A percentile compares a stretch with the other conserved stretches of the same genome.
These are phyloP conservation scores for Zizania latifolia DNA, from an alignment of 176 grass and related monocot species.

Conservation along the genomic window DNA sequence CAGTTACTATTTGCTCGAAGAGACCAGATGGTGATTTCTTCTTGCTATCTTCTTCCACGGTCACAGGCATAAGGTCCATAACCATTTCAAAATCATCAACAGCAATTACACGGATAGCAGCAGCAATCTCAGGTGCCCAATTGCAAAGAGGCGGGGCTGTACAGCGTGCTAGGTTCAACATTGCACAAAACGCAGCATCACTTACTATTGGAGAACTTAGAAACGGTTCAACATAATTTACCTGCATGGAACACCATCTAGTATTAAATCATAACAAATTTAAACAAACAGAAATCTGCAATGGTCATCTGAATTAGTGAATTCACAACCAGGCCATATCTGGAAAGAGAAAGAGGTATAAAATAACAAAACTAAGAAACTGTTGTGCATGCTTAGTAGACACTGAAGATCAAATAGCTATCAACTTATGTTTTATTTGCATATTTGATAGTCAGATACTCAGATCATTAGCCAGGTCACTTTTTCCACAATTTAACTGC, in stretches of 20 bases:
- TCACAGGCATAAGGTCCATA: slow-evolving; percentile 51
- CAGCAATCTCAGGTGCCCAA: slow-evolving; percentile 90
- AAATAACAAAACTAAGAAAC: background rate
- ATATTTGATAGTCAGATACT: background rate
- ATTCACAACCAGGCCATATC: background rate
- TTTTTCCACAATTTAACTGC: background rate
- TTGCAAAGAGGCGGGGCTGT: slow-evolving; percentile 87
- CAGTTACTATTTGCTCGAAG: slow-evolving; percentile 81
- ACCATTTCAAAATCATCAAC: slow-evolving; percentile 52
- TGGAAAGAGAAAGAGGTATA: background rate
- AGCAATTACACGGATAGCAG: slow-evolving; percentile 65
- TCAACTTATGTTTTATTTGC: background rate
- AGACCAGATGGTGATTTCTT: slow-evolving; percentile 51
- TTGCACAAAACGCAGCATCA: slow-evolving; percentile 72
- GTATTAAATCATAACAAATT: background rate
- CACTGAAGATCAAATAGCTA: slow-evolving; percentile 2
- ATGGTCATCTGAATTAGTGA: too few species aligned
- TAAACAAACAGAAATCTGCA: slow-evolving; percentile 12
- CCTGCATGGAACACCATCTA: slow-evolving; percentile 42
- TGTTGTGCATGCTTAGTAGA: background rate
- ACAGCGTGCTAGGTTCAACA: slow-evolving; percentile 79
- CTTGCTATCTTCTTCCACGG: slow-evolving; percentile 49
- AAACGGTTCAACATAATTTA: slow-evolving; percentile 76
- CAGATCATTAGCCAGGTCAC: background rate
- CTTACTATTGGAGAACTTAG: slow-evolving; percentile 80